Percentiles rank a stretch among this genome's conserved stretches.
phyloP scores from a whole-genome alignment of 78 protist species.

The Cavenderia fasciculata region DNA sequence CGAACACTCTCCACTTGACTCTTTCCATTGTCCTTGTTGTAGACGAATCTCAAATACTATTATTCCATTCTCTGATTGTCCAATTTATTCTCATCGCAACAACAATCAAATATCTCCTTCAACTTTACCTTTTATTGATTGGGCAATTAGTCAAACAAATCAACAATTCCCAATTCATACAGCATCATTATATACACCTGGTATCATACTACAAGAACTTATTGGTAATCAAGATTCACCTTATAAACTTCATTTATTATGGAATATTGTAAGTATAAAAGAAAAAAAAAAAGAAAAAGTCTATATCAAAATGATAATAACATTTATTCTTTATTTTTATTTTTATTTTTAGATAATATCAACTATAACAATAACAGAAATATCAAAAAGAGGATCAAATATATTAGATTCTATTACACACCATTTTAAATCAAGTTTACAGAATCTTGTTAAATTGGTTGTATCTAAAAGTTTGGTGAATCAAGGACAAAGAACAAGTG shows the following conservation, averaged over 20 bases:
- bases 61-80: constrained; percentile 4
- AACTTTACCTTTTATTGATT: neutral
- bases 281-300: neutral
- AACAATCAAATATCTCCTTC: neutral
- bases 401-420: neutral
- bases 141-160: neutral
- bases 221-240: neutral
- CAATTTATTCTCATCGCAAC: neutral
- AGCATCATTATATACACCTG: neutral
- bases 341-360: neutral
- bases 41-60: constrained; percentile 5
- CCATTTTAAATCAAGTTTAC: neutral
- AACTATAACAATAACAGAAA: neutral
- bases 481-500: too few species aligned
- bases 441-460: neutral
- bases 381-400: neutral
- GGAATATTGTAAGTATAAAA: neutral
- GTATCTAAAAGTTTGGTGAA: neutral
- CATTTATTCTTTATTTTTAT: neutral
- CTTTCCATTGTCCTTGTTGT: constrained; percentile 38
- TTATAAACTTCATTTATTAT: neutral
- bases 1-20: neutral
- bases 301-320: neutral
- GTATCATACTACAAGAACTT: neutral
- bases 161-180: neutral